Evolutionary conservation across 306 rosid species (phyloP).

Genomic region (Comarum palustre): DNA sequence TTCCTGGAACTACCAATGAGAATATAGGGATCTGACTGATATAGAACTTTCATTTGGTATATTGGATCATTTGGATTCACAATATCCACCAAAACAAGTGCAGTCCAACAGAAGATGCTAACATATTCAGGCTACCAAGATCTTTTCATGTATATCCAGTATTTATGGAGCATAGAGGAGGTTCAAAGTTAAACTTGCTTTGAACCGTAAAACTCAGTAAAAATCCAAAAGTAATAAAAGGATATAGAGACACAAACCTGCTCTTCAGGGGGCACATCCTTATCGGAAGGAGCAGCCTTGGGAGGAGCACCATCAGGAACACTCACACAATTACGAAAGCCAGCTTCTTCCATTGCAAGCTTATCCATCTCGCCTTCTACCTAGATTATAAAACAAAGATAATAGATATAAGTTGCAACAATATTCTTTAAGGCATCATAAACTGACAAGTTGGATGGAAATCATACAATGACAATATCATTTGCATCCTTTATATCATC

Average conservation of each 20-base stretch:
- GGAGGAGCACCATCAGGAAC: constrained; percentile 99
- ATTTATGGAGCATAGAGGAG: background rate
- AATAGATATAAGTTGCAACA: constrained; percentile 16
- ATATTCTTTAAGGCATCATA: constrained; percentile 15
- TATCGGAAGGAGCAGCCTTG: constrained; percentile 36
- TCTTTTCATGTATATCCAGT: background rate
- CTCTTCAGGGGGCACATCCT: constrained; percentile 32
- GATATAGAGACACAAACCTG: constrained; percentile 45
- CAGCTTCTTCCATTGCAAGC: constrained; percentile 99
- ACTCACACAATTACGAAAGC: constrained; percentile 79
- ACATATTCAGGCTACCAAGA: background rate
- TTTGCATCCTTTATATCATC: constrained; percentile 69
- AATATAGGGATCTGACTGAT: background rate
- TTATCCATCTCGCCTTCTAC: constrained; percentile 99
- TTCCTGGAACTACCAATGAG: background rate
- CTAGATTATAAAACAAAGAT: constrained; percentile 36
- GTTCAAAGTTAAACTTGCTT: background rate
- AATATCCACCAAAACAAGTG: background rate
- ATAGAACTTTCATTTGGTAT: background rate
- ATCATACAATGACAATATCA: constrained; percentile 80
- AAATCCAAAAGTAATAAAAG: background rate
- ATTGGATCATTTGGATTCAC: background rate
- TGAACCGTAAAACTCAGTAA: background rate
- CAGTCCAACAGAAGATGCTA: background rate
- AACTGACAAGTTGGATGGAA: constrained; percentile 16